Evolutionary conservation across 176 grass and related monocot species (phyloP), one percentile per base, ranked within the genome.

Genomic region (maize (Zea mays)): DNA sequence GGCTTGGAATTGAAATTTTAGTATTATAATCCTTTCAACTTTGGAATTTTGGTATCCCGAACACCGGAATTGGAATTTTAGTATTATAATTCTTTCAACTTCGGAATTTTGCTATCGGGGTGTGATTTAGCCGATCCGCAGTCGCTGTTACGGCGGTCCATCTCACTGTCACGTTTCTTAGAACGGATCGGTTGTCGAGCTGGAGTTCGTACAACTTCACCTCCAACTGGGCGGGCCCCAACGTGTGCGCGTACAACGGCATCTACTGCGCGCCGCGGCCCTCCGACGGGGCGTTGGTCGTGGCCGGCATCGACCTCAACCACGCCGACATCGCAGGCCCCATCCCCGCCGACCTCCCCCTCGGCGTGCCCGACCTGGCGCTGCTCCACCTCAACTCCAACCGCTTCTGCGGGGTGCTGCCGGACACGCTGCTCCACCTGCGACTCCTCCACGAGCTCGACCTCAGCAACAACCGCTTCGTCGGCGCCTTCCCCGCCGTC

Each of bases 321-420:
- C 76, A 71, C 76, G 90, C 83, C 46, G 83, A 84, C 83, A 56
- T 93, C 62, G 84, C 86, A 0, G 90, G 90, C 0, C 69, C 54
- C 83, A 19, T 93, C 43, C 90, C 90, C 0, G 14, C 45, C 6
- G 47, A 41, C 76, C 76, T 79, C 0, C 76, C 76, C 1, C 63
- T 64, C 0, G 76, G 76, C 43, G 77, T 98, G 36, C 60, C 82
- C 55, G 96, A 94, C 83, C 89, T 98, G 10, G 82, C 91, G 5
- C 83, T 94, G 6, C 89, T 98, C 69, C 92, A 98, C 88, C 70
- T 94, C 83, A 98, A 98, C 85, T 94, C 92, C 35, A 94, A 94
- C 80, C 85, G 92, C 71, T 92, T 98, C 90, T 98, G 96, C 79
- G 92, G 96, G 46, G 72, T 81, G 0, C 63, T 89, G 2, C 90